Evolutionary conservation across 2,329 filamentous ascomycete species (phyloP).

Genomic region (Sclerotiophoma versabilis): DNA sequence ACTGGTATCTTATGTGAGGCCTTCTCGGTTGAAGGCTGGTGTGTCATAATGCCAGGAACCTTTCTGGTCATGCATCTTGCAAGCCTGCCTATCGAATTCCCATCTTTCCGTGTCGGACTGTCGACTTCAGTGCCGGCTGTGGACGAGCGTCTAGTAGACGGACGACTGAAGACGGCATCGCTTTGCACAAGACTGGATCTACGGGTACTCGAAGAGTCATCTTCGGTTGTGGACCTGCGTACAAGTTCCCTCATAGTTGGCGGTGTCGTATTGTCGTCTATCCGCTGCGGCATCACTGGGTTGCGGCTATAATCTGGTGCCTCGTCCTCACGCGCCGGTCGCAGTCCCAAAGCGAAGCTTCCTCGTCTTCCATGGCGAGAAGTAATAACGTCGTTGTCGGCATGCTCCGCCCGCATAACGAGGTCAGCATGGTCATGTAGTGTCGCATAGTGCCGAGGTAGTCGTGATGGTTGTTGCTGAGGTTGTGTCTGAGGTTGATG

Average conservation of each 20-base stretch:
- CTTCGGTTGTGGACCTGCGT: constrained; percentile 18
- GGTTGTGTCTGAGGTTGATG: constrained; percentile 11
- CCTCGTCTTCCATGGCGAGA: constrained; percentile 34
- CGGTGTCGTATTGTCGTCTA: constrained; percentile 17
- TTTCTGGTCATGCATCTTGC: constrained; percentile 31
- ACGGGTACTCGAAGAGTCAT: constrained; percentile 16
- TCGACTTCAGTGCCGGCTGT: constrained; percentile 1
- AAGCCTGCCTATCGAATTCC: constrained; percentile 34
- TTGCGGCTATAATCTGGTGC: constrained; percentile 10
- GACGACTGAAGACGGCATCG: constrained; percentile 21
- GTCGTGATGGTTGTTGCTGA: neutral
- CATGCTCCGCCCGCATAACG: constrained; percentile 10
- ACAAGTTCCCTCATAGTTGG: constrained; percentile 33
- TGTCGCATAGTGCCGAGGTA: constrained; percentile 30
- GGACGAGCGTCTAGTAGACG: constrained; percentile 11
- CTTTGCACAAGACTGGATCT: constrained; percentile 14
- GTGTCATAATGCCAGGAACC: constrained; percentile 29
- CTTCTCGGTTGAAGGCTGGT: neutral
- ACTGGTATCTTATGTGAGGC: neutral
- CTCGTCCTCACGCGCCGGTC: constrained; percentile 10
- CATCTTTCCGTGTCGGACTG: constrained; percentile 15
- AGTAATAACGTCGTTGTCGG: constrained; percentile 14
- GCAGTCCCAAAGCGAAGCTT: constrained; percentile 35
- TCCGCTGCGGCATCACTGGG: constrained; percentile 23
- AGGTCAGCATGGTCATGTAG: constrained; percentile 38